Evolutionary conservation across 2,329 filamentous ascomycete species (phyloP).

Genomic region (Xylariaceae sp.): DNA sequence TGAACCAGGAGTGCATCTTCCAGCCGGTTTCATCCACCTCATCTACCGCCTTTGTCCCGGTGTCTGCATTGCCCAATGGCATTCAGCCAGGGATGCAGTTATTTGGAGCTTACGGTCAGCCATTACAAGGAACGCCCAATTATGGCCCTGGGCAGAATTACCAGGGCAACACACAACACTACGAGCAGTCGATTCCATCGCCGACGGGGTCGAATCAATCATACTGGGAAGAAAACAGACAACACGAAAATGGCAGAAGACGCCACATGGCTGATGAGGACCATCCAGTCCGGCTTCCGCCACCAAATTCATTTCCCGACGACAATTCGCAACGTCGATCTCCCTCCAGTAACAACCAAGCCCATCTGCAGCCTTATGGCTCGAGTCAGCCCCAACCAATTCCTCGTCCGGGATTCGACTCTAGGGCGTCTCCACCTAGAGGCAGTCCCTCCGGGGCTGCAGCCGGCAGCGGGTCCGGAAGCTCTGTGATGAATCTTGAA

Average conservation of each 20-base stretch:
- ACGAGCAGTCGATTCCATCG: constrained; percentile 33
- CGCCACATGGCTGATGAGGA: constrained; percentile 35
- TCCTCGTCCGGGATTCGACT: constrained; percentile 32
- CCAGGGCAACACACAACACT: constrained; percentile 22
- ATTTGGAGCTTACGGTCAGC: constrained; percentile 54
- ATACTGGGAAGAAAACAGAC: constrained; percentile 36
- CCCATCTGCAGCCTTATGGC: constrained; percentile 37
- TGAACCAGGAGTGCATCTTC: constrained; percentile 58
- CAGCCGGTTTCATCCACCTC: constrained; percentile 54
- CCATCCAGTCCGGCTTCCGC: constrained; percentile 41
- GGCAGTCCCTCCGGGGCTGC: constrained; percentile 36
- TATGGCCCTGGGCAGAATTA: constrained; percentile 21
- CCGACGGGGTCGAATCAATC: constrained; percentile 35
- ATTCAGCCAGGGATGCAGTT: constrained; percentile 52
- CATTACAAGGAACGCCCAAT: constrained; percentile 36
- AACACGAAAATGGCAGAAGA: constrained; percentile 31
- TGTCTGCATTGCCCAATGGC: constrained; percentile 53
- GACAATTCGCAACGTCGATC: constrained; percentile 48
- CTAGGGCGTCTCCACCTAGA: constrained; percentile 36
- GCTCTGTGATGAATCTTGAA: constrained; percentile 50
- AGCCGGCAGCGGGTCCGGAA: constrained; percentile 33
- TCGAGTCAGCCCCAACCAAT: constrained; percentile 28
- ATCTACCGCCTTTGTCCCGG: constrained; percentile 54
- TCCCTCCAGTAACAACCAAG: constrained; percentile 47
- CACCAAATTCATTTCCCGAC: constrained; percentile 40